Evolutionary conservation across 768 basidiomycete genomes (phyloP), one percentile per base, ranked within the genome.

Genomic region (Tylopilus cervinicoccineus): DNA sequence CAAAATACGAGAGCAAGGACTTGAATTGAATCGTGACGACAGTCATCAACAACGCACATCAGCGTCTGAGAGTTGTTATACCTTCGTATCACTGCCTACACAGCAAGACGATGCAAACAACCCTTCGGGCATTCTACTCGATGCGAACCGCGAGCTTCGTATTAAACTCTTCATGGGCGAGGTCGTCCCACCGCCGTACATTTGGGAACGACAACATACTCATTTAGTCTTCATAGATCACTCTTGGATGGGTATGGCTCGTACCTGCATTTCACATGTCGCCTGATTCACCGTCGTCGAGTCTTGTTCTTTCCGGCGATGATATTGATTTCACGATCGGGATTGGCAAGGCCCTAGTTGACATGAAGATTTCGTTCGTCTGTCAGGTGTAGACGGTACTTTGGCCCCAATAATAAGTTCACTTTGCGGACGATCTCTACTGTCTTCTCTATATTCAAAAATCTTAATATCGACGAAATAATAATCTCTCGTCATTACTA

Each of bases 231-330:
- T 11, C 29, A 22, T 60, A 90, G 77, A 74, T 91, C 0, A 81
- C 85, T 57, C 80, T 93, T 64, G 84, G 86, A 27, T 93, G 91
- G 91, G 62, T 83, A 42, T 93, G 91, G 91, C 76, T 93, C 60
- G 80, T 93, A 50, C 91, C 91, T 0, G 74, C 81, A 0, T 93
- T 93, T 70, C 88, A 93, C 60, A 79, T 91, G 72, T 71, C 78
- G 1, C 74, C 78, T 37, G 72, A 76, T 31, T 70, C 73, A 5
- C 60, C 68, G 8, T 52, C 60, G n/a, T 44, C 62, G 7, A 53
- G 32, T 20, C 48, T 86, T 22, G 54, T 65, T 11, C 64, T 91
- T 27, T 72, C 74, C 17, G 71, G 75, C 26, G 79, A 83, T 53
- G 86, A 91, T 39, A 55, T 89, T 19, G 90, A 92, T 65, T 93